Evolutionary conservation across 805 yeast species (phyloP), one percentile per base, ranked within the genome.

Genomic region (Candida stauntonica): DNA sequence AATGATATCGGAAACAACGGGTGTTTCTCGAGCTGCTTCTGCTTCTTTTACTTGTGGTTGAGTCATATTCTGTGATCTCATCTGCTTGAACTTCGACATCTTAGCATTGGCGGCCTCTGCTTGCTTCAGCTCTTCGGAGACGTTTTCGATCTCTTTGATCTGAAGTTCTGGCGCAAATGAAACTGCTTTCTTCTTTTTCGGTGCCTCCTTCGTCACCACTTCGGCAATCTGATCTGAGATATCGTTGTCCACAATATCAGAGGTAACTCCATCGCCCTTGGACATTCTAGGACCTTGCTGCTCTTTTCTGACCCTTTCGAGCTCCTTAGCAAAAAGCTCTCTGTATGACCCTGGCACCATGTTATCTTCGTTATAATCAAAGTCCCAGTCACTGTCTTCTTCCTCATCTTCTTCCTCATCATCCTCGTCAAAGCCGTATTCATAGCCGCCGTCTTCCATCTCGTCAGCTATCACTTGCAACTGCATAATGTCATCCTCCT

Each of bases 61-160:
- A n/a, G 24, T 21, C 24, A 7, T 8, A 21, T 7, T 8, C 24
- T 21, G 24, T 21, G 37, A 30, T 41, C 37, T 33, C 30, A 26
- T 18, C 29, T 40, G 44, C 40, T 51, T 51, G 38, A 54, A 54
- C 29, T 38, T 52, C 0, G 58, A 54, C 1, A 52, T 37, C 20
- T 39, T 51, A 3, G 19, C 14, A 4, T 26, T 46, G 5, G 29
- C 28, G 5, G 9, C 24, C 31, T 55, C 51, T 13, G 54, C 55
- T 13, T 60, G 49, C 45, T 57, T 68, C 44, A 75, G 50, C 26
- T 67, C 67, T 21, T 67, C 68, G 52, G 80, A 75, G 3, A 77
- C 64, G 46, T 77, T 73, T 34, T 75, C 82, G 33, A 81, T 67
- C 40, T 77, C 78, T 44, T 78, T 79, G 9, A 82, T 71, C 31